Percentiles rank a stretch among this genome's conserved stretches.
These are phyloP conservation scores for Groenewaldozyma tartarivorans DNA, from an alignment of 805 yeast species.

Conservation along the genomic window DNA sequence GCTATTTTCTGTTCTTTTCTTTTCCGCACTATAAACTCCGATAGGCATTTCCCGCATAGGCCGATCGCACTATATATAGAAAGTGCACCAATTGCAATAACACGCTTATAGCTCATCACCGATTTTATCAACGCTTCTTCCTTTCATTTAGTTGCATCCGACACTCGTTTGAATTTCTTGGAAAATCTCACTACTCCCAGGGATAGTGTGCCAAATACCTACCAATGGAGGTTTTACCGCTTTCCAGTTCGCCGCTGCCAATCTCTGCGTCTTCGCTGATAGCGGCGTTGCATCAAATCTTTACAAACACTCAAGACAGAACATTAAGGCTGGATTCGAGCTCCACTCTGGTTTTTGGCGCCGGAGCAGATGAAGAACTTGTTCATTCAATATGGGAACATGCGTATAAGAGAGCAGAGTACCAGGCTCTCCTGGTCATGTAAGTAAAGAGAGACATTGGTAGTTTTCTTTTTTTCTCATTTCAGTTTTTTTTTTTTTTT, in stretches of 20 bases:
- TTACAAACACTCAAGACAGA: slow-evolving; percentile 18
- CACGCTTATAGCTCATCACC: too few species aligned
- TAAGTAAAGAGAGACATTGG: slow-evolving; percentile 7
- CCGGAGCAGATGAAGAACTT: slow-evolving; percentile 25
- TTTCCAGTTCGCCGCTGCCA: slow-evolving; percentile 22
- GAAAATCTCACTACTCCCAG: too few species aligned
- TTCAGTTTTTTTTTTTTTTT: background rate
- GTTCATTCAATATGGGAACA: slow-evolving; percentile 30
- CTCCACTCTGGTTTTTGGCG: slow-evolving; percentile 24
- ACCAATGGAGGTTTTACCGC: slow-evolving; percentile 25
- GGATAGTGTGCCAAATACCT: too few species aligned
- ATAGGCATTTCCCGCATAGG: too few species aligned
- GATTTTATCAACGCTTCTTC: too few species aligned
- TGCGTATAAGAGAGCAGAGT: slow-evolving; percentile 31
- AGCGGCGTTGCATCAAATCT: slow-evolving; percentile 26
- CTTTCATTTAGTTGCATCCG: too few species aligned
- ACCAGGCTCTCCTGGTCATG: slow-evolving; percentile 29
- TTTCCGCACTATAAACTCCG: too few species aligned
- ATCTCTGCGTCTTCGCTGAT: slow-evolving; percentile 26
- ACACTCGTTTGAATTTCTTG: too few species aligned
- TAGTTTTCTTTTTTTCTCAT: background rate
- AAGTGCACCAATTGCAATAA: too few species aligned
- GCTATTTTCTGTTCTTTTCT: too few species aligned
- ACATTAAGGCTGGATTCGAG: slow-evolving; percentile 24
- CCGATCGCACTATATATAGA: too few species aligned